Conservation (phyloP, 78 protist species). For the Cavenderia fasciculata region DNA sequence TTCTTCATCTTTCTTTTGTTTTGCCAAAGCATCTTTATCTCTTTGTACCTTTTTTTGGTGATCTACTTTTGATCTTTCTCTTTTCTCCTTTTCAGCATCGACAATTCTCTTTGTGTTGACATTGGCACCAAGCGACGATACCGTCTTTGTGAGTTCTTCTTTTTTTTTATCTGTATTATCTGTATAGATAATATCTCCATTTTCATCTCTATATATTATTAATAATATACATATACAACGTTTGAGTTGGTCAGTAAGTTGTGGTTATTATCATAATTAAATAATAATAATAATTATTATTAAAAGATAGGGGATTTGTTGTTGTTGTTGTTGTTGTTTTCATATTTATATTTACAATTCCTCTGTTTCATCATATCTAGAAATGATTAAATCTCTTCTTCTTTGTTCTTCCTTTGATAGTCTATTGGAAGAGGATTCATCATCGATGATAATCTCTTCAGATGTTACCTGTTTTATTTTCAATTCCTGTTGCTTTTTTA, state of each 20-base stretch:
- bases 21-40: slow-evolving; percentile 44
- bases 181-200: slow-evolving; percentile 49
- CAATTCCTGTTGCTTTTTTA: slow-evolving; percentile 32
- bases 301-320: too few relatives aligned
- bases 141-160: not conserved
- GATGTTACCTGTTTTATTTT: slow-evolving; percentile 35
- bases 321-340: too few relatives aligned
- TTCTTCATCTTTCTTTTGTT: slow-evolving; percentile 63
- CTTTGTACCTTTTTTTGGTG: slow-evolving; percentile 33
- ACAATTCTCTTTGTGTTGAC: slow-evolving; percentile 28
- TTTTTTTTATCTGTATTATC: slow-evolving; percentile 23
- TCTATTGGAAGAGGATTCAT: slow-evolving; percentile 13
- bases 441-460: not conserved
- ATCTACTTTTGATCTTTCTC: slow-evolving; percentile 60
- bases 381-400: slow-evolving; percentile 40
- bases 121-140: not conserved
- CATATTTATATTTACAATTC: slow-evolving; percentile 31
- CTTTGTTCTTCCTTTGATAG: slow-evolving; percentile 64
- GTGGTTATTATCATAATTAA: too few relatives aligned
- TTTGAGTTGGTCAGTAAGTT: not conserved
- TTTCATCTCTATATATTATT: slow-evolving; percentile 9
- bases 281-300: too few relatives aligned
- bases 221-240: not conserved
- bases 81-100: slow-evolving; percentile 52
- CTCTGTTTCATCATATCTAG: slow-evolving; percentile 65